A percentile compares a stretch with the other conserved stretches of the same genome.
Evolutionary conservation across 2,329 filamentous ascomycete species (phyloP).

Genomic region (Ascosphaera acerosa): DNA sequence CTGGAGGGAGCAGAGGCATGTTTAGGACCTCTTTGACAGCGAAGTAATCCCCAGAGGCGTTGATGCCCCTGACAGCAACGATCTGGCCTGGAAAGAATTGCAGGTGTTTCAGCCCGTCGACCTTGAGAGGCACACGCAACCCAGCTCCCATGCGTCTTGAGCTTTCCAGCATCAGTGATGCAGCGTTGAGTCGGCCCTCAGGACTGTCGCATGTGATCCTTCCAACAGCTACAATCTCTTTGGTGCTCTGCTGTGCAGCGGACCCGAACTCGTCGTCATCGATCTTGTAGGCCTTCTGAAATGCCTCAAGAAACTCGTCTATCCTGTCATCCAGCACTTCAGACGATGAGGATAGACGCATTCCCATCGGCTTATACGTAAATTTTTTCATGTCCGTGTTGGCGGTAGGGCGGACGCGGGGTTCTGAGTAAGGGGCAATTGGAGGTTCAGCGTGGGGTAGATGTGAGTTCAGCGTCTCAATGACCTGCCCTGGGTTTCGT

Average conservation of each 20-base stretch:
- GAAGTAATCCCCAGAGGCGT: slow-evolving; percentile 65
- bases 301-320: slow-evolving; percentile 55
- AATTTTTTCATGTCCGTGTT: slow-evolving; percentile 80
- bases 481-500: slow-evolving; percentile 49
- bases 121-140: slow-evolving; percentile 51
- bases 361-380: slow-evolving; percentile 72
- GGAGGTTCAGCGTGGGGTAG: slow-evolving; percentile 41
- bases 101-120: slow-evolving; percentile 41
- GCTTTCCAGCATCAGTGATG: slow-evolving; percentile 69
- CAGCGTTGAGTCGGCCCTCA: slow-evolving; percentile 67
- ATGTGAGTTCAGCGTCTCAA: slow-evolving; percentile 63
- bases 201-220: slow-evolving; percentile 68
- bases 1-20: slow-evolving; percentile 46
- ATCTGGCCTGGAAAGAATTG: slow-evolving; percentile 91
- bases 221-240: slow-evolving; percentile 70
- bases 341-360: slow-evolving; percentile 81
- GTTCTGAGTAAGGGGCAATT: slow-evolving; percentile 43
- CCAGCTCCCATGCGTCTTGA: slow-evolving; percentile 66
- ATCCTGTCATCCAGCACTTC: slow-evolving; percentile 89
- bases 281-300: slow-evolving; percentile 48
- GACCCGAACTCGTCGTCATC: slow-evolving; percentile 68
- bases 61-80: slow-evolving; percentile 64
- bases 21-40: slow-evolving; percentile 51
- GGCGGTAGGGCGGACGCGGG: slow-evolving; percentile 62
- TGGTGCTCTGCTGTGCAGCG: slow-evolving; percentile 59